Evolutionary conservation across 129 eudicot genomes (phyloP), one percentile per base, ranked within the genome.

Genomic region (Oenanthe sinensis): DNA sequence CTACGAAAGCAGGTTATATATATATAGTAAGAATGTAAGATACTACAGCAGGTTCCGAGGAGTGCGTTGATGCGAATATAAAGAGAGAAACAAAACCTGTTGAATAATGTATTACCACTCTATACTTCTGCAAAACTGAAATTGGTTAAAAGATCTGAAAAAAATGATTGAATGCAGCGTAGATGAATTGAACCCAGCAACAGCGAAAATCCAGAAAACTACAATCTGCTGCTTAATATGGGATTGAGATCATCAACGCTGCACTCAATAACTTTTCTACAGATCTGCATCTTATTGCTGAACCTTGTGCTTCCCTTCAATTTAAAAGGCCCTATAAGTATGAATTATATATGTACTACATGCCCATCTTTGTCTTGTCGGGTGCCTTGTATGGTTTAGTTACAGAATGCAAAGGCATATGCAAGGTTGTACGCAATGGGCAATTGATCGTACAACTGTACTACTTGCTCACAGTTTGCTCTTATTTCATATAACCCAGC

Each of bases 221-320:
- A 46, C 42, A 73, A 45, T 45, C n/a, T 46, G 22, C 60, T 74
- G 58, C 68, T 2, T 1, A 60, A 46, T 24, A 74, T n/a, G 26
- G 77, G 49, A 13, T 20, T 10, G 54, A 24, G 60, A 79, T 89
- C 94, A 93, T 93, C 98, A 93, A 93, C 93, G 98, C 98, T 93
- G 96, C 98, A 93, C 98, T 93, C 96, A 93, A 93, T 90, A 91
- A 93, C 74, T 86, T 84, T 87, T 87, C 78, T 88, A 84, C 58
- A 84, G 85, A 89, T 85, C 90, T 84, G 81, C 76, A 81, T 77
- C 73, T 19, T 80, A 37, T 80, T 17, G 52, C 74, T 77, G 26
- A 4, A 22, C 55, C 8, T 26, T 72, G 19, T 40, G 19, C 19
- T 10, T 42, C 26, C 44, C 15, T 12, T 22, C 16, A 2, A 44